These are phyloP conservation scores for Pelargonium citronellum DNA, from an alignment of 441 rosid species.

Conservation along the genomic window DNA sequence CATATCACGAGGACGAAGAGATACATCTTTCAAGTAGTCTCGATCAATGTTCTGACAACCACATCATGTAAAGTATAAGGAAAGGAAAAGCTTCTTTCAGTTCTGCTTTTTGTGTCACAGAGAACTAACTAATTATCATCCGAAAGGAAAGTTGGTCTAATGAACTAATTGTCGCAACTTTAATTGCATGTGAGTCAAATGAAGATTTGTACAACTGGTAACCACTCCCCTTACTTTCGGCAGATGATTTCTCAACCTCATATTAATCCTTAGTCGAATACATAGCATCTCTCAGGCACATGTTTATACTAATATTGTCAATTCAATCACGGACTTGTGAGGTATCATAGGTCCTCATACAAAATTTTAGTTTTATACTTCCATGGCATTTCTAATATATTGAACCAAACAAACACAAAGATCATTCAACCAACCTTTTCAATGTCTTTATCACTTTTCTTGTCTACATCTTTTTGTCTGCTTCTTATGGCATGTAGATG, in stretches of 20 bases:
- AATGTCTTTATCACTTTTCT: slow-evolving; percentile 34
- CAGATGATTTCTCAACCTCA: neutral
- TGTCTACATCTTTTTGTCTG: slow-evolving; percentile 34
- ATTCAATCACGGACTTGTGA: neutral
- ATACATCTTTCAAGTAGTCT: slow-evolving; percentile 55
- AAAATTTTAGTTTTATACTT: too few species aligned
- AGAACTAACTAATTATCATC: neutral
- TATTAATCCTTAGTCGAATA: too few species aligned
- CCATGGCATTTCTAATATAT: too few species aligned
- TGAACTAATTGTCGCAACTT: neutral
- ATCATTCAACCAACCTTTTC: slow-evolving; percentile 38
- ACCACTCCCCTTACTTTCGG: neutral
- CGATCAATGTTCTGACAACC: slow-evolving; percentile 36
- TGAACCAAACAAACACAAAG: neutral
- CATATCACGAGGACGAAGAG: slow-evolving; percentile 49
- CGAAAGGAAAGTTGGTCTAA: neutral
- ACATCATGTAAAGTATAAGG: slow-evolving; percentile 15
- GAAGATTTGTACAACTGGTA: neutral
- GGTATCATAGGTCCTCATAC: too few species aligned
- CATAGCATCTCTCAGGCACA: neutral
- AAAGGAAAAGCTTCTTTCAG: neutral
- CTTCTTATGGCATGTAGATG: slow-evolving; percentile 71
- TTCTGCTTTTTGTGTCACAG: neutral
- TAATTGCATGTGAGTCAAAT: neutral
- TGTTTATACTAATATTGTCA: neutral